Base-by-base conservation (phyloP, 2,329 filamentous ascomycete genomes). In the Phyllosticta citriasiana region DNA sequence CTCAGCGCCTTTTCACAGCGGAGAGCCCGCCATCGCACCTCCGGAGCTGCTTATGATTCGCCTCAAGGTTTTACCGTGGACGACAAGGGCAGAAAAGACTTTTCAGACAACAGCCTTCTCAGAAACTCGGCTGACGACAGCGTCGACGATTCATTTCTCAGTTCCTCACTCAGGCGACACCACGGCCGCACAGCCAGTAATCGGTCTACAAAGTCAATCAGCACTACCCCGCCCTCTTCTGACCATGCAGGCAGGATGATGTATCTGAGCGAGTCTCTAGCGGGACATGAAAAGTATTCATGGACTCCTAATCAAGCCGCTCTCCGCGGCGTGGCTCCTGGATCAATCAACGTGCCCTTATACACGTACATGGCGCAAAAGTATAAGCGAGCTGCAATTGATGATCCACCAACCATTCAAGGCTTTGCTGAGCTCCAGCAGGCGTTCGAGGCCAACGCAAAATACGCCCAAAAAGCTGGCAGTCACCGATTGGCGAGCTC, bases 51-150 rank as follows among this genome's bases (percentile, higher is more conserved):
- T 25, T 75, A 77, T 61, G 63, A 65, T 22, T 61, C 67, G 35
- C 68, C 72, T 22, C 69, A 73, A 55, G 66, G 68, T 25, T 73
- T 71, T 62, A 64, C 78, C 55, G 69, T 77, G 51, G 74, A 75
- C 19, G 80, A 81, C 52, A 79, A 77, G 64, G 40, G 40, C 40
- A n/a, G 40, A 47, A 47, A n/a, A 47, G 40, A 47, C 12, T 47
- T 47, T 19, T 47, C 40, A 47, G 40, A 47, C 40, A 70, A 72
- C 27, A 76, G 79, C 57, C 67, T 75, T 25, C 77, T 75, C 57
- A 75, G 79, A 50, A 82, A 79, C 67, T 80, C 82, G 26, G 77
- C 76, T 35, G 84, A 86, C 66, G 83, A 85, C 64, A 79, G 78
- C 60, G 69, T 82, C 14, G 82, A 84, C 66, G 82, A 85, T 57